Base-by-base conservation (phyloP, 352 stramenopile species). In the Phytophthora hibernalis region DNA sequence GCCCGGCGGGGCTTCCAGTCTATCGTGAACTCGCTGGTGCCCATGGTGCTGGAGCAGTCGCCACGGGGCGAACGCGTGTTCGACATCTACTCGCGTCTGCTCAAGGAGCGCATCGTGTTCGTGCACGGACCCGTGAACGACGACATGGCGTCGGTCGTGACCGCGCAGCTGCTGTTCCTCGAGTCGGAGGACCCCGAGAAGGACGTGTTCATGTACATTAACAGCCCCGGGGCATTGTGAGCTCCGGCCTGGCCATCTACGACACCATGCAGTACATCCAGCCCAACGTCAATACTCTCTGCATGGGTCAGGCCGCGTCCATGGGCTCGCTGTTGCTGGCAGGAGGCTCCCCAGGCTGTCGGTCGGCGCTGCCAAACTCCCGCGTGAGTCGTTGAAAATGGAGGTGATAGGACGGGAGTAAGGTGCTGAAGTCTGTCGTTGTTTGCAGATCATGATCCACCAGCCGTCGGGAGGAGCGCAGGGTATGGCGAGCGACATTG, bases 181-280 rank as follows among this genome's bases (percentile, higher is more conserved):
- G 97, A 98, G 74, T 91, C 89, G 20, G 97, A 99, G 81, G 91
- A 99, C 73, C 92, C 88, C 12, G 93, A 97, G 50, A 99, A 99
- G 83, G 96, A 98, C 61, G 97, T 99, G 68, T 99, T 98, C 80
- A 95, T 99, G 72, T 99, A 99, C 83, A 99, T 99, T 68, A 99
- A 99, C 83, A 99, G 91, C 68, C 97, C 97, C 24, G 97, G 97
- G 97, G 97, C 42, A 93, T 97, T 28, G 97, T 99, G 62, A 99
- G 97, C 67, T 97, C 97, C 30, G 97, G 97, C 3, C 80, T 99
- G 48, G 97, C 97, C 53, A 99, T 99, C 74, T 99, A 98, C 77
- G 97, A 99, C 81, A 98, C 95, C 28, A 99, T 99, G 94, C 96
- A 96, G 74, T 96, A 99, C 81, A 98, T 99, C 68, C 92, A 97